Evolutionary conservation across 192 early-diverging fungal genomes (phyloP), one percentile per base, ranked within the genome.

Genomic region (Paraglomus brasilianum): DNA sequence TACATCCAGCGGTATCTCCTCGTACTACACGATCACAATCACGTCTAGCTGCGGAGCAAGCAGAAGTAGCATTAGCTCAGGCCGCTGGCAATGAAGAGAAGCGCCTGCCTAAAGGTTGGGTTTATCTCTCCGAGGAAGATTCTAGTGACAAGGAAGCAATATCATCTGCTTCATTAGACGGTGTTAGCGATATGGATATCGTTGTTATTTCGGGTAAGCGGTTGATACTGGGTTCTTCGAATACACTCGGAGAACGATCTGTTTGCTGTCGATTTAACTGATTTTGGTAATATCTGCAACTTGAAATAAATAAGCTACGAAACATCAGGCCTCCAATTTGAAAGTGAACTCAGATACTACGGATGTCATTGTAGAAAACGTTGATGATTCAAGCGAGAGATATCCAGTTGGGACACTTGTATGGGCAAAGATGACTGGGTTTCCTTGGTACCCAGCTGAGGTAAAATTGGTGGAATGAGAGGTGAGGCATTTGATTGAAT

Each of bases 391-490:
- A 30, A 30, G 30, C 30, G 30, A 30, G 30, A 30, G 30, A 30
- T 30, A 30, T 19, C 40, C 69, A 1, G 65, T 49, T 38, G 78
- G 72, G 9, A 64, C 66, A 0, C 48, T 85, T 40, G 83, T 85
- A 1, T 85, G 83, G 83, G 83, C 83, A 11, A 79, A 77, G 46
- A 80, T 85, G 51, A 63, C 66, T 53, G 81, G 83, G 7, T 85
- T 80, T 59, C 83, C 83, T n/a, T 73, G 75, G 48, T 80, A 82
- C 56, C 83, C 83, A 47, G 81, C 79, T 47, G 73, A 74, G 59
- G 83, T 85, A 79, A 61, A 62, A 19, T 44, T 15, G 17, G 39
- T 41, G 46, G 45, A 17, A 22, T 64, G 19, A 50, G 8, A 36
- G 9, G 6, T 51, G 8, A 51, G 10, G 46, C 39, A 43, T 40